A percentile compares a stretch with the other conserved stretches of the same genome.
Conservation (phyloP, 2,329 filamentous ascomycete genomes). For the Annulohypoxylon truncatum region DNA sequence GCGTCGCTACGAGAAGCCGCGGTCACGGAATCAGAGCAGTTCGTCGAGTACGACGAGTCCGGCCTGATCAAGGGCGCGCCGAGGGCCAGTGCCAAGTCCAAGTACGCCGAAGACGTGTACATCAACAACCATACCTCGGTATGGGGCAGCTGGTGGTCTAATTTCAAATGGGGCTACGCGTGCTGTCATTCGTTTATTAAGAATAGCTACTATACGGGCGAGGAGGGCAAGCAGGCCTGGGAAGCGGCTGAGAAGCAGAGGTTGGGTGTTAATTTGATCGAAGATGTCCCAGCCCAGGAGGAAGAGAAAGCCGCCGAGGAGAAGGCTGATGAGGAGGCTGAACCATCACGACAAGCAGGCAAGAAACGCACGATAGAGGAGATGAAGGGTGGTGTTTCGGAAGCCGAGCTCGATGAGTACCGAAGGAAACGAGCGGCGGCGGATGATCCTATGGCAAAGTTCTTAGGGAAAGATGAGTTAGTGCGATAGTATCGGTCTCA, state of each 20-base stretch:
- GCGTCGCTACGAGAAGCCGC: slow-evolving; percentile 73
- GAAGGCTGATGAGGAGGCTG: slow-evolving; percentile 41
- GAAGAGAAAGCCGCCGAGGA: slow-evolving; percentile 34
- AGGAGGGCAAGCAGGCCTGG: slow-evolving; percentile 84
- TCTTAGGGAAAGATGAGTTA: slow-evolving; percentile 79
- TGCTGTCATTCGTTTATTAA: slow-evolving; percentile 95
- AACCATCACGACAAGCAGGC: slow-evolving; percentile 44
- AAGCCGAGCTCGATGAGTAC: slow-evolving; percentile 89
- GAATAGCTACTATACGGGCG: slow-evolving; percentile 97
- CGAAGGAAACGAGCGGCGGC: slow-evolving; percentile 78
- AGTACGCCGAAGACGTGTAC: slow-evolving; percentile 89
- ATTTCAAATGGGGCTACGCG: slow-evolving; percentile 94
- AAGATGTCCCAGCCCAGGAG: slow-evolving; percentile 47
- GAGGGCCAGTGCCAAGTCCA: slow-evolving; percentile 81
- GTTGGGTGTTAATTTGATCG: slow-evolving; percentile 58
- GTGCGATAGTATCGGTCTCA: slow-evolving; percentile 52
- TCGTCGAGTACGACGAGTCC: slow-evolving; percentile 93
- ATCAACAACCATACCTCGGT: slow-evolving; percentile 92
- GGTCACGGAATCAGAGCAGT: slow-evolving; percentile 84
- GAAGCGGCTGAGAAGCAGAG: slow-evolving; percentile 76
- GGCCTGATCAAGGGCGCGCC: slow-evolving; percentile 90
- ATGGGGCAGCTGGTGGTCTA: slow-evolving; percentile 98
- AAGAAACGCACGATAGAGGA: slow-evolving; percentile 84
- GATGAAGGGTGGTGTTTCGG: slow-evolving; percentile 80
- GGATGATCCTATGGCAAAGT: slow-evolving; percentile 88